Conservation (phyloP, 257 asterid species). For the Gentiana straminea region DNA sequence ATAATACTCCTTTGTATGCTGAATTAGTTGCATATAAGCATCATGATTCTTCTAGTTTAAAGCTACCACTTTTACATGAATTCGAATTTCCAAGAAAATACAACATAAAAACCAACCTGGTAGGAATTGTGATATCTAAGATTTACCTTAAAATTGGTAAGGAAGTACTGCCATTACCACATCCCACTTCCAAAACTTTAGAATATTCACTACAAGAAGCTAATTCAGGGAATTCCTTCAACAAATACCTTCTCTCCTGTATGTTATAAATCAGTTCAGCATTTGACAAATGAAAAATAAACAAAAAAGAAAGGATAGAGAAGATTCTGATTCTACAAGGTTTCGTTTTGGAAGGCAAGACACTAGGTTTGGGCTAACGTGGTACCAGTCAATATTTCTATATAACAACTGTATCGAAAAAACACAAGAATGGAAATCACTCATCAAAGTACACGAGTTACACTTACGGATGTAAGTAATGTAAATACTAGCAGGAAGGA, state of each 20-base stretch:
- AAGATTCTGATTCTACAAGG: too few relatives aligned
- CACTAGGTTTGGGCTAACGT: too few relatives aligned
- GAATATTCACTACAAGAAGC: conserved; percentile 47
- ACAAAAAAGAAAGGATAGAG: too few relatives aligned
- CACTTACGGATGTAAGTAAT: too few relatives aligned
- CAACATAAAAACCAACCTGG: not conserved
- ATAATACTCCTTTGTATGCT: too few relatives aligned
- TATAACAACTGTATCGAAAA: too few relatives aligned
- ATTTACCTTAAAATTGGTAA: conserved; percentile 48
- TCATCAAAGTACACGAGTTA: too few relatives aligned
- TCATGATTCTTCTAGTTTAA: not conserved
- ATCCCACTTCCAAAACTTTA: conserved; percentile 87
- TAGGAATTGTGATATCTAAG: not conserved
- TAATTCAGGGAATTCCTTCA: conserved; percentile 79
- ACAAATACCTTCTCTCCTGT: conserved; percentile 81
- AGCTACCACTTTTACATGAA: not conserved
- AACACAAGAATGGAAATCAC: not conserved
- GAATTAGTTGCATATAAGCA: too few relatives aligned
- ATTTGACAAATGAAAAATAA: too few relatives aligned
- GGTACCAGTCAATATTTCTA: not conserved
- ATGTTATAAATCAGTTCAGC: conserved; percentile 1
- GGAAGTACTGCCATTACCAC: conserved; percentile 93
- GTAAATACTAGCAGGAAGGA: too few relatives aligned
- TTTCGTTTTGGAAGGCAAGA: too few relatives aligned
- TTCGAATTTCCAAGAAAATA: not conserved